Evolutionary conservation across 192 early-diverging fungal species (phyloP), one percentile per base, ranked within the genome.

Genomic region (Ramicandelaber brevisporus): DNA sequence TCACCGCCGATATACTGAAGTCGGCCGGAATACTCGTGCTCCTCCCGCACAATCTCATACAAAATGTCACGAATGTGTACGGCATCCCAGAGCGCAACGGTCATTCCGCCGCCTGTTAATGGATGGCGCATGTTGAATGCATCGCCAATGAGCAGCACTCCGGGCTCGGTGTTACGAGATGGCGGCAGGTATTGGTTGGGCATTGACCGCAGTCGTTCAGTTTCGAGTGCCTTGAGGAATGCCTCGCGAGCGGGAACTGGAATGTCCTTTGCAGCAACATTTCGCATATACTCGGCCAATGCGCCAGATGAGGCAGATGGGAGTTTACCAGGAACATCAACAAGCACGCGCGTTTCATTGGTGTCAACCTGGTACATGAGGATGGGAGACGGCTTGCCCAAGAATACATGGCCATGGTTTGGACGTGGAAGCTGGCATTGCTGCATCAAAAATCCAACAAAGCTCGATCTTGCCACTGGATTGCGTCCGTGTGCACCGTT

Each of bases 31-130:
- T n/a, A n/a, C n/a, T n/a, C n/a, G n/a, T n/a, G n/a, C n/a, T n/a
- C n/a, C n/a, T n/a, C n/a, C n/a, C n/a, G n/a, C n/a, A n/a, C n/a
- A n/a, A n/a, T n/a, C n/a, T n/a, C n/a, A n/a, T 38, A 31, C 23
- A 82, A 46, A n/a, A 74, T 40, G 2, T 78, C 57, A 4, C 55
- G 31, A 16, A 92, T 27, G 17, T 68, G 58, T 1, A 85, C 75
- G 3, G 80, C 73, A 46, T 98, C 92, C 61, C 77, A 85, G 21
- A 93, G 59, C 1, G 69, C 92, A 0, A 98, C 74, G 0, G 92
- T 92, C 92, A 98, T 98, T 14, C 92, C 92, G 48, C 68, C 85
- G 25, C 89, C 89, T 0, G 85, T 93, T 30, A 98, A 54, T 10
- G 85, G 85, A 36, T 93, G 86, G 18, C 88, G 64, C 60, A 93